Evolutionary conservation across 257 asterid species (phyloP), one percentile per base, ranked within the genome.

Genomic region (Verbascum thapsus): DNA sequence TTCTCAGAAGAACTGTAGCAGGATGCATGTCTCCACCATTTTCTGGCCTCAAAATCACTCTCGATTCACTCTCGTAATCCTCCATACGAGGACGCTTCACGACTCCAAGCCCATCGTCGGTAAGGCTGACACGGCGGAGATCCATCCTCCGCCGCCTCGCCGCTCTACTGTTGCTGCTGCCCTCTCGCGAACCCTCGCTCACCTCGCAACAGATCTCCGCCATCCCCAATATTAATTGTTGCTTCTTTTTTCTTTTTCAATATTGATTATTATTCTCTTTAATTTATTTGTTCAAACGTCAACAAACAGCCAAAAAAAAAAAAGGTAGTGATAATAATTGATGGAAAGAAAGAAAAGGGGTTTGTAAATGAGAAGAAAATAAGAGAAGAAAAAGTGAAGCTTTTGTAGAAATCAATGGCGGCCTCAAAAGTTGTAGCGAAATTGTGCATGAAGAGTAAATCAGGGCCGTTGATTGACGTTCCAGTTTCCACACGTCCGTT

Each of bases 161-260:
- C 6, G 74, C 69, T 43, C 81, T 70, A 10, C 84, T 72, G 66
- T 62, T 54, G 7, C 84, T 72, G 66, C 64, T 54, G 7, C 44
- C 13, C 48, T 77, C 74, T 53, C 84, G 67, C 26, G 80, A 65
- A 11, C 76, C 64, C 20, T 82, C 81, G 49, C 61, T 67, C 48
- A 77, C 70, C 8, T 75, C 90, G 53, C 72, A 69, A 43, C 88
- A 88, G 50, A 83, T 78, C 72, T 83, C 88, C 58, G 94, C 91
- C 96, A 88, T 88, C 47, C 41, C 53, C 43, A 8, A 16, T 39
- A 30, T 26, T 26, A 5, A 26, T 26, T 26, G 32, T 26, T 26
- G 3, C 32, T 26, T 26, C 3, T 26, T 1, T 26, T 26, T 26
- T 26, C 32, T 5, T 26, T 1, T 26, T 26, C 5, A 26, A 26